Base-by-base conservation (phyloP, 139 green algal genomes). In the Ettlia oleoabundans region DNA sequence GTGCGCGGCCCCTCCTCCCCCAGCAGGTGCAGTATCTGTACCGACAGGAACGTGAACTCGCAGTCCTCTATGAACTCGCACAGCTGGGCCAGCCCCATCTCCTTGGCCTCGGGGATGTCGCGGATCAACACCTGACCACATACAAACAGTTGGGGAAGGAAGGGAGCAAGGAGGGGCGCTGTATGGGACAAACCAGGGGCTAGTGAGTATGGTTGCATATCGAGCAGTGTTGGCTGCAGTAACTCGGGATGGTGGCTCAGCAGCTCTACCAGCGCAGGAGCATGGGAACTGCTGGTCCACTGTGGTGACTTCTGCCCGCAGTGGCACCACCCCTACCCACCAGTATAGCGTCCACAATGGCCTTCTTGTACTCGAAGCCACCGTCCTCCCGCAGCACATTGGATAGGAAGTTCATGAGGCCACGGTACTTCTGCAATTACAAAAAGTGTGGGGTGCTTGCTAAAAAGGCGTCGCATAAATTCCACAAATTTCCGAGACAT, bases 41-140 rank as follows among this genome's bases (percentile, higher is more conserved):
- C 92, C 58, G 91, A 96, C 38, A 99, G 94, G 90, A 95, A 98
- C 0, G 96, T 98, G 89, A 99, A 99, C 87, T 99, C 97, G 88
- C 97, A 99, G 88, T 99, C 97, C 90, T 99, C 97, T 55, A 99
- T 99, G 93, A 99, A 99, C 91, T 99, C 97, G 68, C 94, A 98
- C 66, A 99, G 88, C 89, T 99, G 96, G 4, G 85, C 88, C 67
- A 99, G 91, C 4, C 96, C 97, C n/a, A 92, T 85, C 88, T 99
- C 97, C 84, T 98, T 98, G 69, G 97, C 93, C 30, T 99, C 97
- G 21, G 97, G 96, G 74, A 99, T 98, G 63, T 97, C 93, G 65
- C 89, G 85, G 70, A 99, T 97, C 37, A 99, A 88, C 62, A 90
- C n/a, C n/a, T n/a, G n/a, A n/a, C n/a, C n/a, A n/a, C n/a, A n/a